Evolutionary conservation across 2,329 filamentous ascomycete species (phyloP).

Genomic region (Corinectria fuckeliana): DNA sequence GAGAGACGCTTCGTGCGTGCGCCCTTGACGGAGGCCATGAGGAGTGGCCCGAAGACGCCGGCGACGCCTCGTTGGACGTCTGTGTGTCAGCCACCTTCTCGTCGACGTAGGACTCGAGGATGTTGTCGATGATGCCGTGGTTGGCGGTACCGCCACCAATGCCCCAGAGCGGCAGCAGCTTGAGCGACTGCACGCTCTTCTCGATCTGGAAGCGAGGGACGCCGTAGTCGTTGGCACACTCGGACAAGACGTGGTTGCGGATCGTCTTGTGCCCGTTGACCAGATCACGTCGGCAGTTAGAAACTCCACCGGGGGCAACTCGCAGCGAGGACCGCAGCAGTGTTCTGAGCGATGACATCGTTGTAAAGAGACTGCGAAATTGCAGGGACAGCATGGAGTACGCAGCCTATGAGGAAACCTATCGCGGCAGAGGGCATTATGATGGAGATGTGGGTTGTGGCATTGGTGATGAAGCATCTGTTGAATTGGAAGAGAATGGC

Average conservation of each 20-base stretch:
- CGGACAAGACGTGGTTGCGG: constrained; percentile 28
- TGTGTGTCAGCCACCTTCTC: constrained; percentile 26
- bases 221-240: constrained; percentile 29
- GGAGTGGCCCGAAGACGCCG: constrained; percentile 20
- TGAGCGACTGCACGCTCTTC: constrained; percentile 30
- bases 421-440: constrained; percentile 19
- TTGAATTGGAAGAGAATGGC: constrained; percentile 26
- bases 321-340: constrained; percentile 14
- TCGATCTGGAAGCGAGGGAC: constrained; percentile 30
- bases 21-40: constrained; percentile 28
- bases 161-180: constrained; percentile 28
- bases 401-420: constrained; percentile 19
- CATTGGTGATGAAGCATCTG: constrained; percentile 24
- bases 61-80: constrained; percentile 18
- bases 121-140: constrained; percentile 26
- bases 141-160: constrained; percentile 27
- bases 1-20: constrained; percentile 23
- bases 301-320: constrained; percentile 26
- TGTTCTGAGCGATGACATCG: constrained; percentile 19
- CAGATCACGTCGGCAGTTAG: constrained; percentile 28
- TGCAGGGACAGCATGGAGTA: constrained; percentile 16
- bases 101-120: constrained; percentile 26
- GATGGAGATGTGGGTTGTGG: constrained; percentile 15
- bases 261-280: constrained; percentile 31
- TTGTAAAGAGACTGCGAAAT: constrained; percentile 16